These are phyloP conservation scores for Nakazawaea siamensis DNA, from an alignment of 805 yeast species.

Conservation along the genomic window DNA sequence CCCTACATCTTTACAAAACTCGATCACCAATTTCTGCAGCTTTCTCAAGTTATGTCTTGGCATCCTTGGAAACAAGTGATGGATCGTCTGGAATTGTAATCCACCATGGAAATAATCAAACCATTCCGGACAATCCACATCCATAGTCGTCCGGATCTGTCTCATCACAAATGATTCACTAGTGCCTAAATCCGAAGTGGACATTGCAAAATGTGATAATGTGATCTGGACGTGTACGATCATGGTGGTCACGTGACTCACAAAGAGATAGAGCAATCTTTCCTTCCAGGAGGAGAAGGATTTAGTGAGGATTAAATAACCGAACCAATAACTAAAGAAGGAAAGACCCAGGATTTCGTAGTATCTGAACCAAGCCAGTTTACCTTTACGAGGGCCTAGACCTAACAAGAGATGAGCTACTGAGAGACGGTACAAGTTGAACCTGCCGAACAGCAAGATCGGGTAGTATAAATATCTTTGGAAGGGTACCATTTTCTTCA, in stretches of 20 bases:
- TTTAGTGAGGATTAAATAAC: slow-evolving; percentile 50
- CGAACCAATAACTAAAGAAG: slow-evolving; percentile 76
- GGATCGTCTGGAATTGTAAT: slow-evolving; percentile 84
- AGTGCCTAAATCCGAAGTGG: slow-evolving; percentile 78
- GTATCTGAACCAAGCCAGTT: slow-evolving; percentile 82
- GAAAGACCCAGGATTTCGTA: slow-evolving; percentile 64
- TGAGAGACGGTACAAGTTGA: slow-evolving; percentile 73
- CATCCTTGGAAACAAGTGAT: slow-evolving; percentile 81
- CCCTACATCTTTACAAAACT: slow-evolving; percentile 72
- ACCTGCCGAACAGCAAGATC: slow-evolving; percentile 73
- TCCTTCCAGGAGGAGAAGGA: slow-evolving; percentile 44
- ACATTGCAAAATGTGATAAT: slow-evolving; percentile 87
- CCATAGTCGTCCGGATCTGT: slow-evolving; percentile 89
- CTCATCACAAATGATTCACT: slow-evolving; percentile 73
- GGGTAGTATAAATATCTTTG: slow-evolving; percentile 75
- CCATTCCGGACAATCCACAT: slow-evolving; percentile 91
- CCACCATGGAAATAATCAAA: slow-evolving; percentile 89
- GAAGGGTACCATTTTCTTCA: slow-evolving; percentile 47
- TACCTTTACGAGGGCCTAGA: slow-evolving; percentile 70
- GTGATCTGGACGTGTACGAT: slow-evolving; percentile 92
- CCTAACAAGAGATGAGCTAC: slow-evolving; percentile 74
- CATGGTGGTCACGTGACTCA: slow-evolving; percentile 78
- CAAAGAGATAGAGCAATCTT: slow-evolving; percentile 52
- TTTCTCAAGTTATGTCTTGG: slow-evolving; percentile 82
- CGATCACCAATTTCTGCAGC: slow-evolving; percentile 64